Evolutionary conservation across 345 rosid genomes (phyloP).

Genomic region (Dipteronia dyeriana): DNA sequence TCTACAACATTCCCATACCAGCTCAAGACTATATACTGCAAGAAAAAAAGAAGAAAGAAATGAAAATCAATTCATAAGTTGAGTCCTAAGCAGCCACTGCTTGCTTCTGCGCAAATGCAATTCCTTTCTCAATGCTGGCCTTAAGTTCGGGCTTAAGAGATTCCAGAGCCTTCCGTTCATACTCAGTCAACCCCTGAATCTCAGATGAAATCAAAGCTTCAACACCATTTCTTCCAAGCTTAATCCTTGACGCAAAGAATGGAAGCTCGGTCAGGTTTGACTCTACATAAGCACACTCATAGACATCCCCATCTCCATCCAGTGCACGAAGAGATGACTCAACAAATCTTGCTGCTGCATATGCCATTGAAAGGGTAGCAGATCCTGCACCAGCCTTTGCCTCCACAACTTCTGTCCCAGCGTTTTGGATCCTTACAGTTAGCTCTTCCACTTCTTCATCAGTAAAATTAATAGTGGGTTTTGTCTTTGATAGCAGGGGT

Average conservation of each 20-base stretch:
- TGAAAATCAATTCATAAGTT: too few species aligned
- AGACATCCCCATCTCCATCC: conserved; percentile 86
- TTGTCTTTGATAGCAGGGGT: conserved; percentile 82
- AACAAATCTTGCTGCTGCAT: conserved; percentile 93
- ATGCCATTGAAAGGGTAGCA: conserved; percentile 96
- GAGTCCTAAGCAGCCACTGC: conserved; percentile 49
- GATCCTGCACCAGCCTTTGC: conserved; percentile 98
- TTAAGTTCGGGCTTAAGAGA: conserved; percentile 75
- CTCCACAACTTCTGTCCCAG: conserved; percentile 95
- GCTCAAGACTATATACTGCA: not conserved
- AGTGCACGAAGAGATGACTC: conserved; percentile 96
- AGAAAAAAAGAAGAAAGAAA: too few species aligned
- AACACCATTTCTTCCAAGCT: conserved; percentile 79
- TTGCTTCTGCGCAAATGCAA: conserved; percentile 68
- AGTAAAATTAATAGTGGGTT: conserved; percentile 65
- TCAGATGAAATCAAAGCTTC: conserved; percentile 78
- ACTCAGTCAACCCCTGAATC: conserved; percentile 69
- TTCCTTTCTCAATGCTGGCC: conserved; percentile 87
- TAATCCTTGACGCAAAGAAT: conserved; percentile 85
- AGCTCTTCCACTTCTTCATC: conserved; percentile 74
- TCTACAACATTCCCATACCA: conserved; percentile 30
- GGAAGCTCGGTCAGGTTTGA: conserved; percentile 78
- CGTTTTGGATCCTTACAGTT: conserved; percentile 89
- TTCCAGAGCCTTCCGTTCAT: conserved; percentile 84
- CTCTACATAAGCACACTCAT: conserved; percentile 80